Base-by-base conservation (phyloP, 441 rosid species). In the Populus hybrid region DNA sequence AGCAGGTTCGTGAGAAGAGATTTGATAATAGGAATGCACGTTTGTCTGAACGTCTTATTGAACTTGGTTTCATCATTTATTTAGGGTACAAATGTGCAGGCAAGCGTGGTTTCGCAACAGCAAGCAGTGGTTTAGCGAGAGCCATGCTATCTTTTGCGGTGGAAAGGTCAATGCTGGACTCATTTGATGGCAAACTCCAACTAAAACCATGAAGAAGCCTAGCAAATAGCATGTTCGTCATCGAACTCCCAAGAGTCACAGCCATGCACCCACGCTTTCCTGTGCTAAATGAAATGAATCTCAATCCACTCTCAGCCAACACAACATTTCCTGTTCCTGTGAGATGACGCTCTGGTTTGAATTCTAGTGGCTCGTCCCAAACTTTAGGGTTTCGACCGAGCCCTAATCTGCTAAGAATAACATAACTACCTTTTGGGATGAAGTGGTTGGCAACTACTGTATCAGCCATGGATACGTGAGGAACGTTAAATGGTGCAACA, bases 241-340 rank as follows among this genome's bases (percentile, higher is more conserved):
- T 74, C 2, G 71, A 9, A 20, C 63, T 73, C 18, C 81, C 77
- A 24, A 67, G 68, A 0, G 28, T 1, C 2, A 36, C 42, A 4
- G 63, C 81, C 18, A 18, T 12, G n/a, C 81, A 78, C 1, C 81
- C 73, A 0, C 77, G 72, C 12, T 72, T 72, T n/a, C 82, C 82
- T 5, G 82, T 80, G 74, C 79, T 72, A 7, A 80, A 80, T 0
- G 82, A 76, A 10, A 80, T 18, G 63, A 80, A 71, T 6, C 42
- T 32, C 18, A 80, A 36, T 4, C 70, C 75, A 10, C 21, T 34
- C 71, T 75, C 82, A 6, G 78, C 50, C 24, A 79, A 38, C n/a
- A 23, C 35, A 70, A 79, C 71, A 10, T 75, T 35, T 0, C 82
- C 67, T 6, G 68, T 77, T 3, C 63, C 12, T 16, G 11, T 78